A percentile compares a stretch with the other conserved stretches of the same genome.
These are phyloP conservation scores for Talinum fruticosum DNA, from an alignment of 148 eudicot genomes.

Conservation along the genomic window DNA sequence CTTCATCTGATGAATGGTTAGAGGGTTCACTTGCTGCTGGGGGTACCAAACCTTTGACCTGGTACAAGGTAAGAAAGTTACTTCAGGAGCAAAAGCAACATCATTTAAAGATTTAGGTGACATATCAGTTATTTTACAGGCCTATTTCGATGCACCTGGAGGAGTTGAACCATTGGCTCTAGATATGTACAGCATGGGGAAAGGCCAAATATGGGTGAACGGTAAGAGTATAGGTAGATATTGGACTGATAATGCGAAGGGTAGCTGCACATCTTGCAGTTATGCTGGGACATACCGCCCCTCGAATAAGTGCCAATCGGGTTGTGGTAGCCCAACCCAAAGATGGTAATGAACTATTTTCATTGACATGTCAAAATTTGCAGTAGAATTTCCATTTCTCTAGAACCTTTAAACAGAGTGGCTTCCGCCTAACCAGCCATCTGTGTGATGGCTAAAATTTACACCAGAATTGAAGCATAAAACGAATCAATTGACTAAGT, in stretches of 20 bases:
- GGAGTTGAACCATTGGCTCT: slow-evolving; percentile 79
- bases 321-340: slow-evolving; percentile 88
- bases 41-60: slow-evolving; percentile 57
- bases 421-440: too few species aligned
- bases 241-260: slow-evolving; percentile 67
- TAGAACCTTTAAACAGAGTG: too few species aligned
- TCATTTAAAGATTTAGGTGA: background rate
- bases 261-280: slow-evolving; percentile 56
- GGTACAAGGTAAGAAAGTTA: slow-evolving; percentile 71
- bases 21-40: slow-evolving; percentile 33
- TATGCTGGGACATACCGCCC: slow-evolving; percentile 63
- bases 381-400: background rate
- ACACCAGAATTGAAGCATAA: background rate
- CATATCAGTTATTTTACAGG: slow-evolving; percentile 37
- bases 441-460: too few species aligned
- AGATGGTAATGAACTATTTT: slow-evolving; percentile 54
- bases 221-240: slow-evolving; percentile 92
- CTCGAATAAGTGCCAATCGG: slow-evolving; percentile 58
- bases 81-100: background rate
- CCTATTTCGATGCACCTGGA: slow-evolving; percentile 65
- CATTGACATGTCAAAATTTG: background rate
- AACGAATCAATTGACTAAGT: background rate
- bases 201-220: slow-evolving; percentile 95
- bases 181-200: slow-evolving; percentile 89
- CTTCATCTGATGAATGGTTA: slow-evolving; percentile 61